These are phyloP conservation scores for Albugo laibachii DNA, from an alignment of 352 stramenopile genomes.

Conservation along the genomic window DNA sequence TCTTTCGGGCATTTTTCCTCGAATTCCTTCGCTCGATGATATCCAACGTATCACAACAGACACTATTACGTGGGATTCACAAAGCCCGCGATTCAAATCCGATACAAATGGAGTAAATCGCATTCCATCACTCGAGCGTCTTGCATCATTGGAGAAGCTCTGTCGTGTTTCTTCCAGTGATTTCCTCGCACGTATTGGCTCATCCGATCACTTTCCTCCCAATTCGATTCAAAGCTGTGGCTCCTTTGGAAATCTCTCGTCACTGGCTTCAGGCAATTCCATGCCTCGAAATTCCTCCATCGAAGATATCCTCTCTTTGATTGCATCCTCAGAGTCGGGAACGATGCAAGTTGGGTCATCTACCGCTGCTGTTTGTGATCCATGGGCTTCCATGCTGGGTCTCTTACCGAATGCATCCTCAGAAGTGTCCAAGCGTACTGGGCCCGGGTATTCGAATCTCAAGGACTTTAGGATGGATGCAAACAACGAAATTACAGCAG, in stretches of 20 bases:
- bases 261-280: constrained; percentile 11
- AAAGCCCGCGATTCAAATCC: too few relatives aligned
- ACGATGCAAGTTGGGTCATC: too few relatives aligned
- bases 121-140: constrained; percentile 10
- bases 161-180: constrained; percentile 40
- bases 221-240: constrained; percentile 39
- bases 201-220: constrained; percentile 20
- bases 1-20: constrained; percentile 62
- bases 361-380: too few relatives aligned
- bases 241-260: constrained; percentile 59
- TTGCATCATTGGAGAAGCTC: constrained; percentile 14
- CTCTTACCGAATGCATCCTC: too few relatives aligned
- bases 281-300: constrained; percentile 76
- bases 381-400: too few relatives aligned
- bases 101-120: constrained; percentile 25
- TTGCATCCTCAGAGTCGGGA: constrained; percentile 43
- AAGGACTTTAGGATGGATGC: too few relatives aligned
- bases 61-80: constrained; percentile 15
- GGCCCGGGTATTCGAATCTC: too few relatives aligned
- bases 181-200: constrained; percentile 41
- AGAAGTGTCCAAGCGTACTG: too few relatives aligned
- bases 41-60: constrained; percentile 40
- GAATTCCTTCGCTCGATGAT: constrained; percentile 58
- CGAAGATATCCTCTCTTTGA: constrained; percentile 70
- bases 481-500: too few relatives aligned